Conservation (phyloP, 805 yeast species). For the Lipomyces mesembrius region DNA sequence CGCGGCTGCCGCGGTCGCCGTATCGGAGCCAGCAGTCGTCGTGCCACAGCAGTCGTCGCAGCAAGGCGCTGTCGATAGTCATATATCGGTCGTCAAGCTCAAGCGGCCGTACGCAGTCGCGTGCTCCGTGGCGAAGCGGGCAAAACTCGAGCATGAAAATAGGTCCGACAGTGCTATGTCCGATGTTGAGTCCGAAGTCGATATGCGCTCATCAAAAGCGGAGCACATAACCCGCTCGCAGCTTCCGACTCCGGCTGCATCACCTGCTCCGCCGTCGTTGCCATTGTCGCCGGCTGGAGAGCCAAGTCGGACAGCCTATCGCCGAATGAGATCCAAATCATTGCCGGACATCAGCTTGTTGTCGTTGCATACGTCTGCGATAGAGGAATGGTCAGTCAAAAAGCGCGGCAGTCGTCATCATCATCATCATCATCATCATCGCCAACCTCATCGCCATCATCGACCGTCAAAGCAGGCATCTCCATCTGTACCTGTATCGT, state of each 20-base stretch:
- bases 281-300: constrained; percentile 7
- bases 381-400: constrained; percentile 6
- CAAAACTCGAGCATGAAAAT: not conserved
- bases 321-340: constrained; percentile 36
- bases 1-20: constrained; percentile 5
- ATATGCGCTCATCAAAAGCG: constrained; percentile 1
- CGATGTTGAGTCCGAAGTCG: not conserved
- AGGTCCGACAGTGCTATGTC: constrained; percentile 1
- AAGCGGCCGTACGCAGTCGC: constrained; percentile 9
- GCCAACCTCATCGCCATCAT: constrained; percentile 17
- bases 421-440: constrained; percentile 16
- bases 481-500: constrained; percentile 13
- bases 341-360: constrained; percentile 31
- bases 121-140: constrained; percentile 5
- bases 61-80: constrained; percentile 11
- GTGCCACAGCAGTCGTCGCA: constrained; percentile 14
- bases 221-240: constrained; percentile 10
- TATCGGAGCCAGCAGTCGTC: constrained; percentile 9
- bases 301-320: constrained; percentile 26
- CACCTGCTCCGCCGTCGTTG: constrained; percentile 5
- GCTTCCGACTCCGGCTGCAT: constrained; percentile 1
- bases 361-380: constrained; percentile 8
- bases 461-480: constrained; percentile 22
- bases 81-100: constrained; percentile 7
- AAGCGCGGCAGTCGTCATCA: constrained; percentile 14